Percentiles rank a stretch among this genome's conserved stretches.
These are phyloP conservation scores for Cadophora sp. DNA, from an alignment of 2,329 filamentous ascomycete species.

Conservation along the genomic window DNA sequence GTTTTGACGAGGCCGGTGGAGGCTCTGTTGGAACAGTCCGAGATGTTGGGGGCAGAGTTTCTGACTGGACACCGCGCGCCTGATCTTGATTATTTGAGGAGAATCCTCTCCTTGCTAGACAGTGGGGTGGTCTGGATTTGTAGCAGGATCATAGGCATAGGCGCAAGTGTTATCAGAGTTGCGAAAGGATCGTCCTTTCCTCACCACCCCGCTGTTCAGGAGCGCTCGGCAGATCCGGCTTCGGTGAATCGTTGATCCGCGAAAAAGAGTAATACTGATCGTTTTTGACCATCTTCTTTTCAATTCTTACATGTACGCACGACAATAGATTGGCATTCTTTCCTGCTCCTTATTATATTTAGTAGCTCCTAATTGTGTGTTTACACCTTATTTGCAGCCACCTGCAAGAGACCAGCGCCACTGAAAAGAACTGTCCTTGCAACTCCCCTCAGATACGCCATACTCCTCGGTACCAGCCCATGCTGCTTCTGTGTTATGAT, in stretches of 20 bases:
- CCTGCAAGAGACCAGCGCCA: constrained; percentile 23
- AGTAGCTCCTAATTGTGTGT: too few species aligned
- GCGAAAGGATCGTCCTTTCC: constrained; percentile 1
- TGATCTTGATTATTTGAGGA: neutral
- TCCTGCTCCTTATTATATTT: neutral
- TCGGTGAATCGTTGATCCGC: neutral
- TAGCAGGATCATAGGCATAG: neutral
- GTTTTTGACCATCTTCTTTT: neutral
- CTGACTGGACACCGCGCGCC: neutral
- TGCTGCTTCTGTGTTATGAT: constrained; percentile 12
- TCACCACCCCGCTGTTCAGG: neutral
- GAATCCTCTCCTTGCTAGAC: neutral
- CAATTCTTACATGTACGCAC: neutral
- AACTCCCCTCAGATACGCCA: constrained; percentile 7
- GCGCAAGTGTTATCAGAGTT: constrained; percentile 11
- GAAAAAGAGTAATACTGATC: too few species aligned
- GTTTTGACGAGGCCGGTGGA: neutral
- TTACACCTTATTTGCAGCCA: constrained; percentile 23
- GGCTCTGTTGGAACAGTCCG: neutral
- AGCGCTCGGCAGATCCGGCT: constrained; percentile 2
- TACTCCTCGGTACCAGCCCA: neutral
- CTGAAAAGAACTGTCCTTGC: constrained; percentile 20
- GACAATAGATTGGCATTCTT: neutral
- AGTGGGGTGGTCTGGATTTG: neutral
- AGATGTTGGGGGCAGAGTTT: too few species aligned